phyloP scores from a whole-genome alignment of 441 rosid genomes.

The Euphorbia schlechtendalii region DNA sequence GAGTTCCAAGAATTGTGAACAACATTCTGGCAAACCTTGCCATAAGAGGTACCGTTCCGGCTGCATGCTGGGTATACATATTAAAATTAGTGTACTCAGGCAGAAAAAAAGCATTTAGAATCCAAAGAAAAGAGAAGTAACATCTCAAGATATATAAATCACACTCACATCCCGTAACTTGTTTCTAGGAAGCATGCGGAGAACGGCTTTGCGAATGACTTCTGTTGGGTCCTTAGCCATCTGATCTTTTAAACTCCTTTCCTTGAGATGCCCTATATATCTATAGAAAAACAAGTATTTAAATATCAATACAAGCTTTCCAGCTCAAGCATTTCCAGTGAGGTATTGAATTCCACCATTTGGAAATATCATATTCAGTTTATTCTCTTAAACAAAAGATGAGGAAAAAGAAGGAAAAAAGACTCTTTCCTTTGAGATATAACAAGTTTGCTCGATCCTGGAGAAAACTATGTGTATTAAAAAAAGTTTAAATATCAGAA shows the following conservation, averaged over 20 bases:
- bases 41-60: background rate
- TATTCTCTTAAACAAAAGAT: background rate
- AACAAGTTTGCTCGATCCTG: background rate
- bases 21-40: background rate
- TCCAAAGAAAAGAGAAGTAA: no score
- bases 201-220: slow-evolving; percentile 94
- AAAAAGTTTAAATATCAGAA: background rate
- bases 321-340: background rate
- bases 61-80: background rate
- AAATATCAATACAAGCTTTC: background rate
- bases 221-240: slow-evolving; percentile 94
- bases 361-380: background rate
- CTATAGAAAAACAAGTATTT: slow-evolving; percentile 31
- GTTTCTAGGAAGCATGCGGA: slow-evolving; percentile 97
- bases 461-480: background rate
- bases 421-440: background rate
- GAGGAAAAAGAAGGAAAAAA: background rate
- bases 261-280: slow-evolving; percentile 93
- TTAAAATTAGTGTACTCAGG: background rate
- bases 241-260: slow-evolving; percentile 92
- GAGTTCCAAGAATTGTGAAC: background rate
- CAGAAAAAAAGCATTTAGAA: background rate
- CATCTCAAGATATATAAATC: slow-evolving; percentile 10
- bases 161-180: slow-evolving; percentile 84
- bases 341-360: background rate